Evolutionary conservation across 2,329 filamentous ascomycete genomes (phyloP).

Genomic region (Passalora sequoiae): DNA sequence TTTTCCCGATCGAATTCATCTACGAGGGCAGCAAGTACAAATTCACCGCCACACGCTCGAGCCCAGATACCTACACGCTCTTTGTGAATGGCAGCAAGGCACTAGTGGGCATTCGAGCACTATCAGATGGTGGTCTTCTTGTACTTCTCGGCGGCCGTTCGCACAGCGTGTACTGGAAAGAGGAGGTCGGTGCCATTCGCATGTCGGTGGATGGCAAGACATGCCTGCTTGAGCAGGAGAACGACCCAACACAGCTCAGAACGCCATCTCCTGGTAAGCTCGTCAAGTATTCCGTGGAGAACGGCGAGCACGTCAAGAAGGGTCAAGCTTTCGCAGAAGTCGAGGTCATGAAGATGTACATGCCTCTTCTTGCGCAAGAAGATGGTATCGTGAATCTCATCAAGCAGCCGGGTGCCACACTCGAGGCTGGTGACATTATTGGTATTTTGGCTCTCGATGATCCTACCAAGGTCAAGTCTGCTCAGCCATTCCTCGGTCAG

Average conservation of each 20-base stretch:
- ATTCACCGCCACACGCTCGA: slow-evolving; percentile 92
- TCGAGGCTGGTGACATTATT: slow-evolving; percentile 97
- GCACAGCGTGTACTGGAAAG: slow-evolving; percentile 99
- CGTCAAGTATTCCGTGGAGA: slow-evolving; percentile 95
- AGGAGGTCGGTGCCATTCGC: slow-evolving; percentile 92
- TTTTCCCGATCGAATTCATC: slow-evolving; percentile 97
- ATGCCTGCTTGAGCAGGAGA: slow-evolving; percentile 95
- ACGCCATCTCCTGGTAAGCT: slow-evolving; percentile 95
- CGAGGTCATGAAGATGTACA: slow-evolving; percentile 99
- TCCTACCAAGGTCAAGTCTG: slow-evolving; percentile 92
- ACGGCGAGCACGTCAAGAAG: slow-evolving; percentile 85
- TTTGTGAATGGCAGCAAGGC: slow-evolving; percentile 99
- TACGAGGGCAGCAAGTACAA: slow-evolving; percentile 96
- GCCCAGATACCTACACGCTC: slow-evolving; percentile 87
- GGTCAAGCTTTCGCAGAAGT: slow-evolving; percentile 94
- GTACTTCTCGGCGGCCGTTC: slow-evolving; percentile 86
- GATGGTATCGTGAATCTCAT: slow-evolving; percentile 96
- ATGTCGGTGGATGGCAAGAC: slow-evolving; percentile 97
- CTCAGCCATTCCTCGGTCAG: slow-evolving; percentile 85
- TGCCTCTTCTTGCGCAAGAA: slow-evolving; percentile 92
- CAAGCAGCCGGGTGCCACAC: slow-evolving; percentile 96
- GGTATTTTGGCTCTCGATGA: slow-evolving; percentile 94
- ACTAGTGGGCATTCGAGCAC: slow-evolving; percentile 82
- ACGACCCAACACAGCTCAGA: slow-evolving; percentile 93
- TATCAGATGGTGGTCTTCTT: slow-evolving; percentile 89